Percentiles rank a stretch among this genome's conserved stretches.
phyloP scores from a whole-genome alignment of 768 basidiomycete species.

The Chalciporus chontae region DNA sequence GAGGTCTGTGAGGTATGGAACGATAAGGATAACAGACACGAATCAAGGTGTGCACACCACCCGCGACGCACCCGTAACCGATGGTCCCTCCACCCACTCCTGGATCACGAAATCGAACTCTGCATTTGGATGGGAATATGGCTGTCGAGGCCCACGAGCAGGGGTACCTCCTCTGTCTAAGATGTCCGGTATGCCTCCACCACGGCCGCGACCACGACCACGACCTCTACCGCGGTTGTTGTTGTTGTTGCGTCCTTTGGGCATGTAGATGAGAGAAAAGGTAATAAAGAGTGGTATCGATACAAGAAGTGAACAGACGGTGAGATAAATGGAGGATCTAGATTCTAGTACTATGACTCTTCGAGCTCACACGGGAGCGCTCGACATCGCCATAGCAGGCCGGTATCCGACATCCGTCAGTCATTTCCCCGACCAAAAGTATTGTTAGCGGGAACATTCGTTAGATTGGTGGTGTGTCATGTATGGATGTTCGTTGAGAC shows the following conservation, averaged over 20 bases:
- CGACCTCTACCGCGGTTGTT: slow-evolving; percentile 20
- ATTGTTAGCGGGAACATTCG: no score
- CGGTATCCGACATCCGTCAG: neutral
- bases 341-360: neutral
- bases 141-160: slow-evolving; percentile 2
- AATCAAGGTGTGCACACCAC: neutral
- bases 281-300: neutral
- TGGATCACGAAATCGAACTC: slow-evolving; percentile 27
- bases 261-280: slow-evolving; percentile 15
- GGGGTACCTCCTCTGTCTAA: neutral
- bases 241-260: slow-evolving; percentile 13
- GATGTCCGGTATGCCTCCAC: neutral
- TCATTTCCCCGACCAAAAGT: no score
- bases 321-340: neutral
- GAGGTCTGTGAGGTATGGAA: slow-evolving; percentile 8
- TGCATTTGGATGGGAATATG: slow-evolving; percentile 17
- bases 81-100: slow-evolving; percentile 15
- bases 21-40: neutral
- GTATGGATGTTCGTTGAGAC: no score
- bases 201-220: slow-evolving; percentile 14
- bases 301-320: neutral
- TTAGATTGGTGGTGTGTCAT: no score
- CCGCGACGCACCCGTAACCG: slow-evolving; percentile 12
- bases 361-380: neutral
- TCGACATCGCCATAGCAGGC: neutral